Evolutionary conservation across 225 moss, liverwort and hornwort species (phyloP).

Genomic region (Marchantia polymorpha): DNA sequence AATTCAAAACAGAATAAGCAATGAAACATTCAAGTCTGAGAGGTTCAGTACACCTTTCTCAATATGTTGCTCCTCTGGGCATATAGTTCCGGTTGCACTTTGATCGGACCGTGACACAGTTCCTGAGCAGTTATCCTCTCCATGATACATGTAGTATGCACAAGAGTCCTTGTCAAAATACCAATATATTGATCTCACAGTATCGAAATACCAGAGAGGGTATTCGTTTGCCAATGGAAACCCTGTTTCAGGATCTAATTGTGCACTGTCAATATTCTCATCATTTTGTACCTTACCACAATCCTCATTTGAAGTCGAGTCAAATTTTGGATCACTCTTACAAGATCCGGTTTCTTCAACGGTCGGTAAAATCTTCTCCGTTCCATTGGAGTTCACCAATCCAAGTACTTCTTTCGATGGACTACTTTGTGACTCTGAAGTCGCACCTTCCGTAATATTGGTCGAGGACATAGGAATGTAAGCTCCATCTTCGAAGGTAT

Average conservation of each 20-base stretch:
- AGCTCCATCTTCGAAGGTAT: slow-evolving; percentile 70
- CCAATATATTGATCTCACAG: slow-evolving; percentile 45
- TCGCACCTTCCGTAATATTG: slow-evolving; percentile 33
- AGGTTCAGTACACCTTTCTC: slow-evolving; percentile 12
- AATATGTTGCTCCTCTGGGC: slow-evolving; percentile 11
- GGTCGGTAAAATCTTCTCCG: slow-evolving; percentile 4
- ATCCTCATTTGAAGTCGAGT: not conserved
- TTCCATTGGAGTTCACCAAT: not conserved
- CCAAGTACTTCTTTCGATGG: not conserved
- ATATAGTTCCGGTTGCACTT: not conserved
- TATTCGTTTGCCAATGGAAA: slow-evolving; percentile 28
- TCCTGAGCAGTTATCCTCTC: slow-evolving; percentile 4
- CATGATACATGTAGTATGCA: slow-evolving; percentile 42
- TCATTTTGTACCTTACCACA: not conserved
- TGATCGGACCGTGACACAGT: slow-evolving; percentile 1
- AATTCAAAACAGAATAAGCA: not conserved
- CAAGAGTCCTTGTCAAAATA: slow-evolving; percentile 40
- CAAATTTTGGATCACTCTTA: not conserved
- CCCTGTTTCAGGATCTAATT: slow-evolving; percentile 3
- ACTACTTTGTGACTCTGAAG: slow-evolving; percentile 4
- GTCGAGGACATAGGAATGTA: slow-evolving; percentile 63
- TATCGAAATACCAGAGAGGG: slow-evolving; percentile 52
- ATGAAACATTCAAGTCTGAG: not conserved
- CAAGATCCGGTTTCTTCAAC: slow-evolving; percentile 9
- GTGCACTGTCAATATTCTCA: not conserved